Evolutionary conservation across 108 stramenopile species (phyloP), one percentile per base, ranked within the genome.

Genomic region (Conticribra guillardii): DNA sequence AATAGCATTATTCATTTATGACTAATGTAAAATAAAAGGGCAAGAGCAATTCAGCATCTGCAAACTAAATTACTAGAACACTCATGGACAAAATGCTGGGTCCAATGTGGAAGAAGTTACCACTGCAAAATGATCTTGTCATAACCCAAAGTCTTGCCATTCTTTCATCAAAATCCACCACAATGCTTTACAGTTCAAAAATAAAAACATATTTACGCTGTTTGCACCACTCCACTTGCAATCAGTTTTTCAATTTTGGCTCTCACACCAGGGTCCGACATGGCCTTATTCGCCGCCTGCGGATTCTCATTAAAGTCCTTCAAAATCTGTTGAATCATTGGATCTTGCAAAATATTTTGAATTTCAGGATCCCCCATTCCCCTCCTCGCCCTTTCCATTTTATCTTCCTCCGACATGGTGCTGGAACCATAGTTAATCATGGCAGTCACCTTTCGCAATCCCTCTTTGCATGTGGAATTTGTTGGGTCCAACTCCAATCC

Each of bases 331-430:
- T 92, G 89, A 49, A 98, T 93, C 58, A 99, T 67, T n/a, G 99
- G 99, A 81, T 99, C 99, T 32, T 73, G 59, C 48, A 99, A 80
- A 52, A 99, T 99, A 41, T 70, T 62, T 78, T 98, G 98, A 64
- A 99, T 97, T 70, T 99, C 97, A 5, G 99, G 99, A 89, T 99
- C 99, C 17, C 96, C 96, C 98, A 98, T 98, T 60, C 97, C 99
- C 72, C 97, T 98, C 17, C 88, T 91, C 1, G 96, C 95, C 54
- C 98, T 82, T 65, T 96, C 96, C 82, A 88, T 82, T 78, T 98
- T 96, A 62, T 95, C 88, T 47, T 91, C 95, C 19, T 90, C 93
- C 7, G 87, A 89, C 92, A 92, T 93, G 66, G 81, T 87, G 11
- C 80, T 77, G 65, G 83, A 74, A 29, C 84, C 89, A 51, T 82